Evolutionary conservation across 139 green algal species (phyloP).

Genomic region (Picocystis salinarum): DNA sequence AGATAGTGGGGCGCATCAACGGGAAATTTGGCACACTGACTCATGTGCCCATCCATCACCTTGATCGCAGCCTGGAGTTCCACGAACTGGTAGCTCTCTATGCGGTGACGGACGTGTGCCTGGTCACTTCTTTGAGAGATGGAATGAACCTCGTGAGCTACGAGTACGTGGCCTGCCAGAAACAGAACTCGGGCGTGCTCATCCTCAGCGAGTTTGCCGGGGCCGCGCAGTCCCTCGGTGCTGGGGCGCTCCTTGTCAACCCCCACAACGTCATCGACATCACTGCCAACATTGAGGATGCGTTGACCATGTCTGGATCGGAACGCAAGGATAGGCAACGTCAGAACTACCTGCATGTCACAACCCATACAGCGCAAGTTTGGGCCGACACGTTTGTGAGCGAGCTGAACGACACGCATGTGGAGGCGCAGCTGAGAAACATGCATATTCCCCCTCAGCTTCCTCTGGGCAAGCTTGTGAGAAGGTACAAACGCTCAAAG

Average conservation of each 20-base stretch:
- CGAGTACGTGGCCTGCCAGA: slow-evolving; percentile 77
- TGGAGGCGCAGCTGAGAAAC: slow-evolving; percentile 82
- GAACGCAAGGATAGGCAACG: slow-evolving; percentile 77
- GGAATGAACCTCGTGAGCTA: slow-evolving; percentile 90
- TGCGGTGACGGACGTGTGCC: slow-evolving; percentile 26
- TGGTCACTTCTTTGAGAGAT: slow-evolving; percentile 65
- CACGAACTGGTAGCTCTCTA: slow-evolving; percentile 93
- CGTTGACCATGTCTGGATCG: slow-evolving; percentile 53
- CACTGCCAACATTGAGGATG: slow-evolving; percentile 60
- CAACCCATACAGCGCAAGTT: slow-evolving; percentile 36
- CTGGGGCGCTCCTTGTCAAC: slow-evolving; percentile 92
- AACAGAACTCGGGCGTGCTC: slow-evolving; percentile 73
- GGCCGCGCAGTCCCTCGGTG: slow-evolving; percentile 60
- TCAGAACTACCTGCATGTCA: slow-evolving; percentile 93
- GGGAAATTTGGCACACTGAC: slow-evolving; percentile 88
- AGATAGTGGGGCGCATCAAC: slow-evolving; percentile 99
- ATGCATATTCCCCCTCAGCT: slow-evolving; percentile 58
- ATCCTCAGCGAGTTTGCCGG: slow-evolving; percentile 95
- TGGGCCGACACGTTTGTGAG: slow-evolving; percentile 97
- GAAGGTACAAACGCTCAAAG: slow-evolving; percentile 17
- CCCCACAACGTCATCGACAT: slow-evolving; percentile 96
- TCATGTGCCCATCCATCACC: slow-evolving; percentile 93
- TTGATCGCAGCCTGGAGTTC: slow-evolving; percentile 64
- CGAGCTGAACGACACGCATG: slow-evolving; percentile 96
- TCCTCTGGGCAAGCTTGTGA: slow-evolving; percentile 27